Conservation (phyloP, 1,284 basidiomycete genomes). For the Phlebopus sp. region DNA sequence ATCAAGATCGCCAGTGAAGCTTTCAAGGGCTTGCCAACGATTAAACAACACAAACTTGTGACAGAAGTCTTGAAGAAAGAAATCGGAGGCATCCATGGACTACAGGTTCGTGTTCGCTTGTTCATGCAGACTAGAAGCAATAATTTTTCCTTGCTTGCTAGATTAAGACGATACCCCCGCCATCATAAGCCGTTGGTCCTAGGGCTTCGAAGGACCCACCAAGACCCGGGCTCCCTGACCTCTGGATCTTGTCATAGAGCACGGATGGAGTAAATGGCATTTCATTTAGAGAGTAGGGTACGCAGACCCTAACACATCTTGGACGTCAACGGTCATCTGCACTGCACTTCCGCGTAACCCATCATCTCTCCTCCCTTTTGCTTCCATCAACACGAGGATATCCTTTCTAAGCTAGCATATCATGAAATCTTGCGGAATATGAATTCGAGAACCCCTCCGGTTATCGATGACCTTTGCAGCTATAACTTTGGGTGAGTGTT, state of each 20-base stretch:
- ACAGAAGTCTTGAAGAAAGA: conserved; percentile 87
- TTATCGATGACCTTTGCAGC: background rate
- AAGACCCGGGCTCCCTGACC: background rate
- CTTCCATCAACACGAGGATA: background rate
- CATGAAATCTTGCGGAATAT: background rate
- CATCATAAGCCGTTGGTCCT: conserved; percentile 4
- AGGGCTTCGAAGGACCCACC: background rate
- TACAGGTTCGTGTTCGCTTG: conserved; percentile 66
- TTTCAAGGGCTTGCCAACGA: conserved; percentile 83
- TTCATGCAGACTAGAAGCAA: background rate
- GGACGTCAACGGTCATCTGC: background rate
- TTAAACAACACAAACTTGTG: conserved; percentile 95
- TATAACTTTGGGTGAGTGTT: background rate
- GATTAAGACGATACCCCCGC: conserved; percentile 32
- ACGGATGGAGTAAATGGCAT: background rate
- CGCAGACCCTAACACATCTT: background rate
- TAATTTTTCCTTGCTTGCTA: conserved; percentile 17
- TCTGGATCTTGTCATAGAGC: conserved; percentile 9
- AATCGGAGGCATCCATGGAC: conserved; percentile 89
- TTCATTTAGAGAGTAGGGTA: background rate
- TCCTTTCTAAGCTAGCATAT: background rate
- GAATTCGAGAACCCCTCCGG: background rate
- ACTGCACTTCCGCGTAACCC: background rate
- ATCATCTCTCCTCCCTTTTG: background rate
- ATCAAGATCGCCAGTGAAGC: conserved; percentile 82